Percentiles rank a stretch among this genome's conserved stretches.
Conservation (phyloP, 2,329 filamentous ascomycete species). For the Penicillium sp. region DNA sequence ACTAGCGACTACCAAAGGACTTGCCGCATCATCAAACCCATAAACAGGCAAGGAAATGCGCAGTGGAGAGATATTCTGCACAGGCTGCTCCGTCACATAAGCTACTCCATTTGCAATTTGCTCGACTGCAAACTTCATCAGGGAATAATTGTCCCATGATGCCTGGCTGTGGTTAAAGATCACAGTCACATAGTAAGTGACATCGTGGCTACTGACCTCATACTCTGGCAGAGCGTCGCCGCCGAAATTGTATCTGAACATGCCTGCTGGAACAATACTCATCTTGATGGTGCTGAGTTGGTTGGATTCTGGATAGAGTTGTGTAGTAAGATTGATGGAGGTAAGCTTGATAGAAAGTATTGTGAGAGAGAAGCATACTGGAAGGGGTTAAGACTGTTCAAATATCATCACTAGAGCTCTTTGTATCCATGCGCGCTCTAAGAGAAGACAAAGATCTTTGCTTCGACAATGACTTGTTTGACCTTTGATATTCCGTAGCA, state of each 20-base stretch:
- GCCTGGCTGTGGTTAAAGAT: background rate
- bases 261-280: background rate
- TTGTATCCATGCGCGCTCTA: no score
- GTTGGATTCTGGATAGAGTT: no score
- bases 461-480: no score
- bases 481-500: no score
- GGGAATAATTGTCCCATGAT: background rate
- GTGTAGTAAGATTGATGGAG: background rate
- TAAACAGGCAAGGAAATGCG: constrained; percentile 3
- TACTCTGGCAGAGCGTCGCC: background rate
- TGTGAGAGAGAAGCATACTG: no score
- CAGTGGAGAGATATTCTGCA: background rate
- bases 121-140: background rate
- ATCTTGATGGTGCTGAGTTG: background rate
- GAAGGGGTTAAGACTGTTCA: no score
- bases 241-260: background rate
- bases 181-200: background rate
- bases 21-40: background rate
- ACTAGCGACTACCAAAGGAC: background rate
- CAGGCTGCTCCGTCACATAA: background rate
- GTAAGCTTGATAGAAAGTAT: background rate
- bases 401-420: no score
- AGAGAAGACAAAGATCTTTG: no score
- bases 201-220: background rate
- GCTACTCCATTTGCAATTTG: background rate